These are phyloP conservation scores for Bipolaris victoriae DNA, from an alignment of 2,329 filamentous ascomycete species.

Conservation along the genomic window DNA sequence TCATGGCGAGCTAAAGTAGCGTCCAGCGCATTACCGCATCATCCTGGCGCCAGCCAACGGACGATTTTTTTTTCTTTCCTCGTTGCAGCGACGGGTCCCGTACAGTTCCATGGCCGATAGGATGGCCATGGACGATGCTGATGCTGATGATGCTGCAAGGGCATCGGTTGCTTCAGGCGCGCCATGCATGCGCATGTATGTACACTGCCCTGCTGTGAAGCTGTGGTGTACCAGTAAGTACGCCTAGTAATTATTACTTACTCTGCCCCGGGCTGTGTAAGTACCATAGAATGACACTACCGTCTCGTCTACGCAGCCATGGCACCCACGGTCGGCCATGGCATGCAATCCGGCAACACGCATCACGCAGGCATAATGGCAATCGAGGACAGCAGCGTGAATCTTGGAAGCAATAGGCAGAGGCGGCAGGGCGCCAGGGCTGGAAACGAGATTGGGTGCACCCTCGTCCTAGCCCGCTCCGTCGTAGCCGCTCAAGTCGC, in stretches of 20 bases:
- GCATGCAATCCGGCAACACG: neutral
- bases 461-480: conserved; percentile 11
- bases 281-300: too few relatives aligned
- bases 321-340: neutral
- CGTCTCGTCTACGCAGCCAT: neutral
- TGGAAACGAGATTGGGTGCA: conserved; percentile 30
- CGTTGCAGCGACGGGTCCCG: conserved; percentile 4
- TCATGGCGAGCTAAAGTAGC: conserved; percentile 22
- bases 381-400: conserved; percentile 7
- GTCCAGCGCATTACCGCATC: conserved; percentile 26
- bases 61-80: conserved; percentile 5
- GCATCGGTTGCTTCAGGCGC: conserved; percentile 9
- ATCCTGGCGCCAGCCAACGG: conserved; percentile 9
- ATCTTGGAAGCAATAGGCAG: conserved; percentile 5
- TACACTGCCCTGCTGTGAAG: conserved; percentile 2
- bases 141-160: conserved; percentile 8
- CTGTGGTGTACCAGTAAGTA: neutral
- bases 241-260: too few relatives aligned
- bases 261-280: too few relatives aligned
- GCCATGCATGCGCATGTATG: neutral
- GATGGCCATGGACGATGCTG: neutral
- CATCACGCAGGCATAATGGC: neutral
- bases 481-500: conserved; percentile 24
- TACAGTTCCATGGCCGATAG: conserved; percentile 2
- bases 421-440: conserved; percentile 14